Base-by-base conservation (phyloP, 192 early-diverging fungal genomes). In the Chytriomyces confervae region DNA sequence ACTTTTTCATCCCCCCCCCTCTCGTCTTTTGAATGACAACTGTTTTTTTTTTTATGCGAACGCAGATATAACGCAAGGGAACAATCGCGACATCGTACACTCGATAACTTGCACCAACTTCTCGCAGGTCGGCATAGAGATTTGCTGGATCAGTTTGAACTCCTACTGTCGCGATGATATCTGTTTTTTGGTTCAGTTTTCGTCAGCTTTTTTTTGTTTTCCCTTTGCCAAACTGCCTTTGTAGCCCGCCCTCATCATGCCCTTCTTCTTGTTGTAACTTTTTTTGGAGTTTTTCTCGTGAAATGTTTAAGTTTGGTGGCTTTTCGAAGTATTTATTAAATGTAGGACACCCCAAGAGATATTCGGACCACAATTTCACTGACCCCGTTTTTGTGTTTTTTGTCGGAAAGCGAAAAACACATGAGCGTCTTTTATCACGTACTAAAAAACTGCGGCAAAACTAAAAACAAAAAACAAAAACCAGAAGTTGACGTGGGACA, bases 91-190 rank as follows among this genome's bases (percentile, higher is more conserved):
- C 29, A 57, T 27, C n/a, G 44, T 1, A 72, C 69, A 8, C 57
- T 72, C 9, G 69, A 72, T 10, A 61, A 60, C 27, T 24, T 72
- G 27, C 18, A 24, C 7, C 27, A n/a, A 10, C 50, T 72, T 16
- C 51, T 72, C 10, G 69, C 50, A 11, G 69, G 57, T 20, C 69
- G 69, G 23, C 47, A 72, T 57, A 9, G 69, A 43, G 69, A 72
- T 36, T 49, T 72, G 16, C 57, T 44, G 18, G 69, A 72, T 57
- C 69, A 72, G 69, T 72, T 72, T 61, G 69, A 72, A 43, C 50
- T 27, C n/a, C 51, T 72, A 13, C 50, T 72, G n/a, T 72, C 69
- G 7, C 69, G 69, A 27, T 72, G 27, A 72, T 50, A 16, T 16
- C 64, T 0, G 13, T 66, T 66, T 61, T 61, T 61, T 61, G 57